Evolutionary conservation across 495 filamentous ascomycete species (phyloP), one percentile per base, ranked within the genome.

Genomic region (Cryomyces minteri): DNA sequence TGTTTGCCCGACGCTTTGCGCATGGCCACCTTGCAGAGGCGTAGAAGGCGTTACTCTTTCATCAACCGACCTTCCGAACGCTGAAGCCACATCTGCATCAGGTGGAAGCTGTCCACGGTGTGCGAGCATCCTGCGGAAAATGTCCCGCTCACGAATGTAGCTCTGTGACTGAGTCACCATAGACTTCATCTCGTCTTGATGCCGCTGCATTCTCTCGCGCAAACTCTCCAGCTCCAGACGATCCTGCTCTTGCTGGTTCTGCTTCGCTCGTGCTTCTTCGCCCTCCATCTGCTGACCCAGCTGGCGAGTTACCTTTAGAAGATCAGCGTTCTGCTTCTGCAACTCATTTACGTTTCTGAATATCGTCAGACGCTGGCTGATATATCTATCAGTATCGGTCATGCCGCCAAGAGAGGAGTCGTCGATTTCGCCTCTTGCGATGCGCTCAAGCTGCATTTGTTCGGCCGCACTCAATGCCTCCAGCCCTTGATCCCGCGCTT

Each of bases 111-210:
- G 80, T 7, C 77, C 79, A 47, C 76, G 70, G 47, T 80, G 73
- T 47, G 84, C 77, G 10, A 94, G 73, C 76, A 95, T 90, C 37
- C 85, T 84, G 31, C 86, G 76, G 77, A 94, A 95, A 72, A 94
- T 95, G 54, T 99, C 88, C 32, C 90, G 76, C 64, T 99, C 90
- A 56, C 84, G 84, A 41, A 88, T 82, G 52, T 93, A 93, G 60
- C 85, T 93, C 67, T 94, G 80, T 31, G 83, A 81, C 49, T 84
- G 79, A 5, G 81, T 75, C 4, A 79, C 70, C 41, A 90, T 73
- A 32, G 80, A 78, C 48, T 80, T 71, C 32, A 94, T 69, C 54
- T 95, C 88, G 71, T 80, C 69, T 32, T 76, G 66, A 51, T 74
- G 72, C 10, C 69, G 69, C 46, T 72, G 69, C 10, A 72, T 63